Conservation (phyloP, 208 protist species). For the Trypanosoma melophagium region DNA sequence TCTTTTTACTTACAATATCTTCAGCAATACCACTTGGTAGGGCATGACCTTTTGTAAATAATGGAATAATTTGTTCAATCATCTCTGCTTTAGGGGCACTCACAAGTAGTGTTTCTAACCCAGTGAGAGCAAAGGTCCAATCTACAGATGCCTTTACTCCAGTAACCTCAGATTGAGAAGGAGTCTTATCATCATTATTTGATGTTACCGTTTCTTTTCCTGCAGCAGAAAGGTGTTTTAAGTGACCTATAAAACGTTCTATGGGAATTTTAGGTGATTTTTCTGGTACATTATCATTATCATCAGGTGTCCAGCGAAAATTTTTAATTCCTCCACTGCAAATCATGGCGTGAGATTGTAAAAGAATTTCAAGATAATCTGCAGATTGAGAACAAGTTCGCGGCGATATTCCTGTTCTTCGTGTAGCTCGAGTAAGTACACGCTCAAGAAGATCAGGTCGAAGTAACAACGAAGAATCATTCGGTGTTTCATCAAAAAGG, state of each 20-base stretch:
- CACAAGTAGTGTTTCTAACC: slow-evolving; percentile 54
- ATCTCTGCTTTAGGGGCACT: slow-evolving; percentile 49
- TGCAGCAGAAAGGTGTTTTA: slow-evolving; percentile 25
- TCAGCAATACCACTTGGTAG: slow-evolving; percentile 42
- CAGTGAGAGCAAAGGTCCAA: slow-evolving; percentile 52
- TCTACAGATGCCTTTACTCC: slow-evolving; percentile 30
- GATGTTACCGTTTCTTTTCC: not conserved
- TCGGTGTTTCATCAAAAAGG: slow-evolving; percentile 24
- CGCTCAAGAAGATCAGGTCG: slow-evolving; percentile 29
- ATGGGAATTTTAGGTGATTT: slow-evolving; percentile 47
- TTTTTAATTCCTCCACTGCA: slow-evolving; percentile 54
- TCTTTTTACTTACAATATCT: slow-evolving; percentile 51
- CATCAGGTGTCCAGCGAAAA: slow-evolving; percentile 38
- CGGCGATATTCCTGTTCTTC: slow-evolving; percentile 11
- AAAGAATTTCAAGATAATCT: slow-evolving; percentile 64
- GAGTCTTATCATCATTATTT: not conserved
- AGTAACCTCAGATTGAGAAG: not conserved
- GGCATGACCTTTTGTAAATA: slow-evolving; percentile 56
- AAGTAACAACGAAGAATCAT: slow-evolving; percentile 35
- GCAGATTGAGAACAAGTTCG: slow-evolving; percentile 33
- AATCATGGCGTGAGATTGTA: slow-evolving; percentile 67
- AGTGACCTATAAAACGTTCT: slow-evolving; percentile 55
- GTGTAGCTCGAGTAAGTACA: slow-evolving; percentile 45
- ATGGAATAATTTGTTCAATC: slow-evolving; percentile 58
- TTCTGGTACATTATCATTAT: slow-evolving; percentile 39